Evolutionary conservation across 1,284 basidiomycete genomes (phyloP).

Genomic region (Meripilus lineatus): DNA sequence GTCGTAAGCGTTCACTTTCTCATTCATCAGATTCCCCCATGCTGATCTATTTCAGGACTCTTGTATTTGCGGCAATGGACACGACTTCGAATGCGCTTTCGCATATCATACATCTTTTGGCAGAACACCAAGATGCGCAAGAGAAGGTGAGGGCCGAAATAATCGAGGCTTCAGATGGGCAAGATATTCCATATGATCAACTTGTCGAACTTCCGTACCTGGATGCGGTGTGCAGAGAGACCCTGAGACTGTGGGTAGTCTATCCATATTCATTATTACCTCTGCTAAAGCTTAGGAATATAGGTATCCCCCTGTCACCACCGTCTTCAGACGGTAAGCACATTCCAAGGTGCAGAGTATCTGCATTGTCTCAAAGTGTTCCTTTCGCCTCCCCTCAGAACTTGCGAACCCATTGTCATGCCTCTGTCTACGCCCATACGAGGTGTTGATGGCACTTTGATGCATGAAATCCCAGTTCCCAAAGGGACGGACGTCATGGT

Average conservation of each 20-base stretch:
- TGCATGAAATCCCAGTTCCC: constrained; percentile 34
- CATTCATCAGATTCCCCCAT: too few species aligned
- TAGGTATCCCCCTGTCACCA: too few species aligned
- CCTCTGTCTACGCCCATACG: constrained; percentile 21
- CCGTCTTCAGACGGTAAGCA: too few species aligned
- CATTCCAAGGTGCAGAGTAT: too few species aligned
- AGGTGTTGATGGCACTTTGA: constrained; percentile 26
- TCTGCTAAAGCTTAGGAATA: too few species aligned
- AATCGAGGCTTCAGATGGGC: constrained; percentile 13
- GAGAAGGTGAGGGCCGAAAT: constrained; percentile 23
- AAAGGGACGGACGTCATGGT: constrained; percentile 31
- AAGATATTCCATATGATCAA: constrained; percentile 23
- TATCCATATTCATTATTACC: constrained; percentile 12
- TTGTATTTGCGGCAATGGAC: constrained; percentile 26
- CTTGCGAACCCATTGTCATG: constrained; percentile 21
- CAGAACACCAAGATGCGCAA: constrained; percentile 20
- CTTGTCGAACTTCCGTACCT: constrained; percentile 27
- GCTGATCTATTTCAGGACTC: constrained; percentile 13
- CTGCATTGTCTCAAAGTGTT: too few species aligned
- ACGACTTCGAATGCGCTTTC: constrained; percentile 25
- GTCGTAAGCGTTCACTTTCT: neutral
- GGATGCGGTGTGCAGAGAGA: constrained; percentile 30
- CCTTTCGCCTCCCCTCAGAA: too few species aligned
- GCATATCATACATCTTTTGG: constrained; percentile 20
- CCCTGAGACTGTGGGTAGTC: constrained; percentile 21